Percentiles rank a stretch among this genome's conserved stretches.
These are phyloP conservation scores for Phytophthora citricola DNA, from an alignment of 352 stramenopile genomes.

Conservation along the genomic window DNA sequence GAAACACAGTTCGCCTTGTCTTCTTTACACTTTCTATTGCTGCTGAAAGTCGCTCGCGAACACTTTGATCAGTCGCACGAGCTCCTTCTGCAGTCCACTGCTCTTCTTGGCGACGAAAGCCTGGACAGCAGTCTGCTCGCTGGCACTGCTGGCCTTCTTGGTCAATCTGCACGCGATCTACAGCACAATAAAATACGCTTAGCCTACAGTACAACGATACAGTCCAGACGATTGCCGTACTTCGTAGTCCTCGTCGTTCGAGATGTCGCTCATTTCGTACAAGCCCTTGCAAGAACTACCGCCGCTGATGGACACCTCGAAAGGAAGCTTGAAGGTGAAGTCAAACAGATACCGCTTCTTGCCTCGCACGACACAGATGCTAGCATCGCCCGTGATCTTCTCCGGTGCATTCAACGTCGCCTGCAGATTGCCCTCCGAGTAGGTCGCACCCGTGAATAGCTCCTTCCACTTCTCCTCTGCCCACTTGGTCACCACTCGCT, in stretches of 20 bases:
- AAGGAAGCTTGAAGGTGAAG: slow-evolving; percentile 79
- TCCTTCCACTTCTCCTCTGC: slow-evolving; percentile 73
- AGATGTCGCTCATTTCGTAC: slow-evolving; percentile 86
- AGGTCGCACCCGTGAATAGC: slow-evolving; percentile 53
- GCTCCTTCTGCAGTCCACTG: slow-evolving; percentile 68
- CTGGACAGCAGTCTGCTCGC: slow-evolving; percentile 53
- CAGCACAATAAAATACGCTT: neutral
- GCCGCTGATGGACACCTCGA: slow-evolving; percentile 65
- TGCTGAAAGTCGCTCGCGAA: slow-evolving; percentile 74
- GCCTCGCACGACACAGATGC: slow-evolving; percentile 87
- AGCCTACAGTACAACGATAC: too few species aligned
- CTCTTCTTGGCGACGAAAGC: slow-evolving; percentile 56
- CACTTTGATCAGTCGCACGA: slow-evolving; percentile 61
- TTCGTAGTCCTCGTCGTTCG: slow-evolving; percentile 89
- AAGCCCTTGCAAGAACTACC: slow-evolving; percentile 66
- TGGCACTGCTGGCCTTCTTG: slow-evolving; percentile 55
- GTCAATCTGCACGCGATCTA: slow-evolving; percentile 66
- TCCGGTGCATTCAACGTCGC: slow-evolving; percentile 66
- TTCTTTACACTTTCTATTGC: slow-evolving; percentile 54
- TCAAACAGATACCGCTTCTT: slow-evolving; percentile 92
- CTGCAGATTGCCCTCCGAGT: slow-evolving; percentile 47
- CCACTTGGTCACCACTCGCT: slow-evolving; percentile 89
- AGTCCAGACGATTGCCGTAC: slow-evolving; percentile 31
- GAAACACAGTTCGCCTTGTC: slow-evolving; percentile 18
- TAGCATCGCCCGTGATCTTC: slow-evolving; percentile 85